Evolutionary conservation across 306 rosid species (phyloP).

Genomic region (Vigna trinervia): DNA sequence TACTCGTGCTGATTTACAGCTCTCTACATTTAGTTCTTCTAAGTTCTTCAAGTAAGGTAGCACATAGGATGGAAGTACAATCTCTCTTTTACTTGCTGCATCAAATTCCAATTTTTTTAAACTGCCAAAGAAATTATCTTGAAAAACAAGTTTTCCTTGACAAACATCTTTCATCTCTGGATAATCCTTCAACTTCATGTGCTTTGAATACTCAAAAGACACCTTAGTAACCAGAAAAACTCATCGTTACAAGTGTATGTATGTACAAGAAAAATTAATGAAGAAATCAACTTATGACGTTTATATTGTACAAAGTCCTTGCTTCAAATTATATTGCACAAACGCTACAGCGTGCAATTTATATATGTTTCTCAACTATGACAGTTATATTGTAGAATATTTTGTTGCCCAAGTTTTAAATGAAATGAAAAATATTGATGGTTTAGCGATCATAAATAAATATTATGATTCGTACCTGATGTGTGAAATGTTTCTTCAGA

Average conservation of each 20-base stretch:
- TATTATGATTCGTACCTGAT: background rate
- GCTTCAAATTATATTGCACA: too few species aligned
- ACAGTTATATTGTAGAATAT: too few species aligned
- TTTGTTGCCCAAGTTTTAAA: too few species aligned
- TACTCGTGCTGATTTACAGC: background rate
- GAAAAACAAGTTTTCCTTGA: background rate
- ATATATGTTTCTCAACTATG: too few species aligned
- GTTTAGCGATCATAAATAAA: too few species aligned
- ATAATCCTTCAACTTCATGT: background rate
- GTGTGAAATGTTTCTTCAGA: background rate
- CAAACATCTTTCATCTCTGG: background rate
- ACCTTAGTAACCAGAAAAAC: background rate
- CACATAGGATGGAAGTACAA: conserved; percentile 1
- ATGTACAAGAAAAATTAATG: background rate
- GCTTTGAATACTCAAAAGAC: background rate
- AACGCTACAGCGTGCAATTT: too few species aligned
- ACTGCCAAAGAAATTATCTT: background rate
- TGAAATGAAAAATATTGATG: background rate
- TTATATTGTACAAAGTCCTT: too few species aligned
- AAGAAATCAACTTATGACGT: too few species aligned
- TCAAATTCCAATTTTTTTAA: conserved; percentile 8
- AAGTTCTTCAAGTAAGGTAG: conserved; percentile 10
- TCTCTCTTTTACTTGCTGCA: background rate
- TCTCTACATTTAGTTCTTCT: background rate
- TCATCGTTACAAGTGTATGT: background rate